Evolutionary conservation across 75 land plant species (phyloP).

Genomic region (Selaginella moellendorffii): DNA sequence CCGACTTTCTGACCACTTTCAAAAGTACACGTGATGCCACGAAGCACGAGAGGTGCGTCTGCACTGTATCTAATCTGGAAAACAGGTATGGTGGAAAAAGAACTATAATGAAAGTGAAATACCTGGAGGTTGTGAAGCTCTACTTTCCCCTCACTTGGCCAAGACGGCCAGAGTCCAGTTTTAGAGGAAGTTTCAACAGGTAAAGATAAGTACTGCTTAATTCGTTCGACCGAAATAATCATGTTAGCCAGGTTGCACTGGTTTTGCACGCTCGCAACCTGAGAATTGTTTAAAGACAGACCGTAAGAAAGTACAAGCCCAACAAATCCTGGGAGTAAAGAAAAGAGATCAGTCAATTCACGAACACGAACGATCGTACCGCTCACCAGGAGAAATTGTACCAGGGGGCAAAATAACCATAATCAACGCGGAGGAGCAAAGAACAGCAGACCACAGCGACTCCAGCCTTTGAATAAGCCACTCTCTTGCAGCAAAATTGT

Average conservation of each 20-base stretch:
- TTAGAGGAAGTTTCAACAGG: background rate
- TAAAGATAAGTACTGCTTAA: background rate
- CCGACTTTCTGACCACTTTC: constrained; percentile 26
- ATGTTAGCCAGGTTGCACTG: background rate
- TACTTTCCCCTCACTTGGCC: background rate
- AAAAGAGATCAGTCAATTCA: background rate
- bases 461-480: constrained; percentile 20
- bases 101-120: background rate
- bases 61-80: constrained; percentile 21
- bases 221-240: background rate
- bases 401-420: constrained; percentile 13
- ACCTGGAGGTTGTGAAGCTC: background rate
- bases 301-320: background rate
- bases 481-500: constrained; percentile 23
- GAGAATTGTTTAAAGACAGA: background rate
- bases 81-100: too few relatives aligned
- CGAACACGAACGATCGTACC: constrained; percentile 1
- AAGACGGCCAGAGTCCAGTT: background rate
- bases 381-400: constrained; percentile 14
- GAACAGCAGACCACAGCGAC: constrained; percentile 15
- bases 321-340: background rate
- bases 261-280: background rate
- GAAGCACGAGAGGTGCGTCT: constrained; percentile 20
- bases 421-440: constrained; percentile 16
- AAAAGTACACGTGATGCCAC: constrained; percentile 17